These are phyloP conservation scores for Lecanicillium sp. DNA, from an alignment of 2,329 filamentous ascomycete genomes.

Conservation along the genomic window DNA sequence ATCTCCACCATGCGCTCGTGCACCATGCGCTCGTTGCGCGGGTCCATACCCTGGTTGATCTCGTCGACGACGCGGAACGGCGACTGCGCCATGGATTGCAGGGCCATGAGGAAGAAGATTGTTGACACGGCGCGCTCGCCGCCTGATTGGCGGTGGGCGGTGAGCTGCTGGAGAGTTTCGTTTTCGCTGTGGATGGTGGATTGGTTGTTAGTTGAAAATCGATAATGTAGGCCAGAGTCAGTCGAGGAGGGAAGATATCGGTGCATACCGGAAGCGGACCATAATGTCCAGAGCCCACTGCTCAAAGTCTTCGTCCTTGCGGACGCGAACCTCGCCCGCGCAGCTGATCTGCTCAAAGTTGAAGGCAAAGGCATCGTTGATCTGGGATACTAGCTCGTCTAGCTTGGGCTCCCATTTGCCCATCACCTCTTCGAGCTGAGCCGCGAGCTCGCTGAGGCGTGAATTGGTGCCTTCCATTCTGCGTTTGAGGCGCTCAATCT, in stretches of 20 bases:
- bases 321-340: conserved; percentile 78
- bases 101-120: conserved; percentile 97
- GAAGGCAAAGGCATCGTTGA: conserved; percentile 84
- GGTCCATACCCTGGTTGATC: conserved; percentile 99
- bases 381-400: conserved; percentile 68
- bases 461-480: conserved; percentile 46
- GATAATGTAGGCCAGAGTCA: no score
- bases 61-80: conserved; percentile 98
- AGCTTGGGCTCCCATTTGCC: conserved; percentile 76
- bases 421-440: conserved; percentile 58
- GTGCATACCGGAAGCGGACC: conserved; percentile 93
- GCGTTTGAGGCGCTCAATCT: conserved; percentile 58
- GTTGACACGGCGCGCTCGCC: conserved; percentile 94
- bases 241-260: no score
- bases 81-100: conserved; percentile 86
- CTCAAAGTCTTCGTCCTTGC: conserved; percentile 91
- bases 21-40: conserved; percentile 95
- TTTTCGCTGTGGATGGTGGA: conserved; percentile 47
- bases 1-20: conserved; percentile 98
- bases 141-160: conserved; percentile 89
- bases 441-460: conserved; percentile 46
- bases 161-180: conserved; percentile 76
- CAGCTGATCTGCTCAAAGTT: conserved; percentile 94
- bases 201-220: conserved; percentile 9
- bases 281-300: conserved; percentile 90